A percentile compares a stretch with the other conserved stretches of the same genome.
Conservation (phyloP, 2,329 filamentous ascomycete species). For the Sporothrix globosa region DNA sequence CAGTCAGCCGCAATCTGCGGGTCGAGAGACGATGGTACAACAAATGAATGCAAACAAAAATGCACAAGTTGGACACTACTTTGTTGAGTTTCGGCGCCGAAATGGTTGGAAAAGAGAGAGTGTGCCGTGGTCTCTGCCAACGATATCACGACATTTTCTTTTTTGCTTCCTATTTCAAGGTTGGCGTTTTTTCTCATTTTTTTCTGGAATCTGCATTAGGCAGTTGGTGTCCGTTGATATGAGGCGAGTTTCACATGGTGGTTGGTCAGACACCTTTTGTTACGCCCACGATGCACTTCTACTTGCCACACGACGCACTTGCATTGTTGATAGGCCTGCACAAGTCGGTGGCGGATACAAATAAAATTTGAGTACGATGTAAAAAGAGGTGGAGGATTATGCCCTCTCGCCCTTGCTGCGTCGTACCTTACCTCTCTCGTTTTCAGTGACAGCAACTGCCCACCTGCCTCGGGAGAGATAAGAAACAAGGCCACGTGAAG, state of each 20-base stretch:
- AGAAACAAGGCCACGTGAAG: too few relatives aligned
- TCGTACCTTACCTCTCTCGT: background rate
- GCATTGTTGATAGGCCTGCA: background rate
- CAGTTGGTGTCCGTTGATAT: background rate
- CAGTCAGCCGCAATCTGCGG: conserved; percentile 16
- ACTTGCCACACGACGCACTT: conserved; percentile 17
- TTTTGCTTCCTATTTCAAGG: background rate
- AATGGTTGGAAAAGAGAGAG: background rate
- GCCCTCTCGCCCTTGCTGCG: background rate
- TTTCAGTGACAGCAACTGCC: background rate
- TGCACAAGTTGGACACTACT: background rate
- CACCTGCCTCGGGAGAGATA: background rate
- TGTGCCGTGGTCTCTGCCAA: background rate
- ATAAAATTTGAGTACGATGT: background rate
- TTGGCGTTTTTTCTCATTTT: background rate
- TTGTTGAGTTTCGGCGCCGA: background rate
- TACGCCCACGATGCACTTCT: background rate
- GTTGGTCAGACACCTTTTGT: background rate
- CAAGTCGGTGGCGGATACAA: background rate
- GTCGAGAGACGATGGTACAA: background rate
- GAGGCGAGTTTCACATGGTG: background rate
- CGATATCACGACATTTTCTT: conserved; percentile 1
- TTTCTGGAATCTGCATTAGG: background rate
- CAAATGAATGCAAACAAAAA: background rate
- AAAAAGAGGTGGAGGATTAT: background rate